Evolutionary conservation across 164 flowering plant genomes (phyloP).

Genomic region (Annona cherimola): DNA sequence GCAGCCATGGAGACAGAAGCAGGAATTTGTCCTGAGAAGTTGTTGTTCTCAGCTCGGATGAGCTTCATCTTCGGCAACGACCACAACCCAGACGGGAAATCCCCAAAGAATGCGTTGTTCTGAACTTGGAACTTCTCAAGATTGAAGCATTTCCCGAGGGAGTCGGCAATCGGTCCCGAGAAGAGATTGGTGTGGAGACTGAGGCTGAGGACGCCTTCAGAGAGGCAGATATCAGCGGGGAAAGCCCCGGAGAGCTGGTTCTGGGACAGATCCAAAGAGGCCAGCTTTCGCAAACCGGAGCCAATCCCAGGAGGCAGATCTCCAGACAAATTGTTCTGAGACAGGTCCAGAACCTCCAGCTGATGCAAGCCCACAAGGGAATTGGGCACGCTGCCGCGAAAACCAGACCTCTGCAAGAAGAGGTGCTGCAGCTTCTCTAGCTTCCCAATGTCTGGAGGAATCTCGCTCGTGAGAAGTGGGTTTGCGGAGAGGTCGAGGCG

Average conservation of each 20-base stretch:
- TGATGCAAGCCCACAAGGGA: constrained; percentile 47
- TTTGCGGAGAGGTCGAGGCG: constrained; percentile 75
- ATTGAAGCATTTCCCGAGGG: constrained; percentile 42
- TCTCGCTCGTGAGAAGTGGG: constrained; percentile 50
- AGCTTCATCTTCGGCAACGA: constrained; percentile 65
- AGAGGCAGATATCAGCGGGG: constrained; percentile 55
- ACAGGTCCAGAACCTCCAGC: constrained; percentile 59
- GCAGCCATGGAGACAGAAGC: constrained; percentile 51
- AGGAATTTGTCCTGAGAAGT: constrained; percentile 65
- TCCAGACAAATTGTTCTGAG: constrained; percentile 73
- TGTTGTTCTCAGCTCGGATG: constrained; percentile 78
- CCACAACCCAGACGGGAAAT: constrained; percentile 64
- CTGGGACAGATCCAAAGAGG: constrained; percentile 67
- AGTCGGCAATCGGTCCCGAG: constrained; percentile 50
- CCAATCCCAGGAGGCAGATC: constrained; percentile 45
- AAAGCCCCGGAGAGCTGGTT: constrained; percentile 68
- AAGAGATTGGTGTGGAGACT: constrained; percentile 65
- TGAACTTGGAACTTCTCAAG: constrained; percentile 82
- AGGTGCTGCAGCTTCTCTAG: constrained; percentile 62
- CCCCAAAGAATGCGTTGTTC: constrained; percentile 62
- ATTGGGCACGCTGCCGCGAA: constrained; percentile 60
- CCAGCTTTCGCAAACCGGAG: constrained; percentile 38
- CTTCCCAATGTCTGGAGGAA: constrained; percentile 55
- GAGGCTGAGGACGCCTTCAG: constrained; percentile 39
- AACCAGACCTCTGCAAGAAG: constrained; percentile 57